Base-by-base conservation (phyloP, 495 filamentous ascomycete genomes). In the Neurospora discreta region DNA sequence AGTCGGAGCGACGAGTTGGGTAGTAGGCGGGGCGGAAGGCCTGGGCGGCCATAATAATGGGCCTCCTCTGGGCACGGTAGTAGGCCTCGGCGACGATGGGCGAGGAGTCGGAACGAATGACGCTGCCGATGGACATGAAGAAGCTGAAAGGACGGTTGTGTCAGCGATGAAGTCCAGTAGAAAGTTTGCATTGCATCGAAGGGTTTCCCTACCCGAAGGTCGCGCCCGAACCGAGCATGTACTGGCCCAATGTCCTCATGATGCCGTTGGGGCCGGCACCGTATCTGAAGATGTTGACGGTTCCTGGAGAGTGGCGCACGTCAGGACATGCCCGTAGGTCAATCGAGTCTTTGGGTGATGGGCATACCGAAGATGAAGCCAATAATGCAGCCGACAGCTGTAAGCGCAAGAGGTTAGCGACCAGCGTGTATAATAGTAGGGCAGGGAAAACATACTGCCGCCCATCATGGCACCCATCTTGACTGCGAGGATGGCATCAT, bases 391-490 rank as follows among this genome's bases (percentile, higher is more conserved):
- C 95, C 95, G 69, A 98, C 95, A 79, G 93, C 94, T 98, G 77
- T 20, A 68, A 33, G 7, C 5, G 40, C 10, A n/a, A 39, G n/a
- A 38, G 5, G 69, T 76, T 71, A 78, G 76, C 65, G 23, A n/a
- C 39, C n/a, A 39, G 7, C 0, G 18, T 46, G 16, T 5, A 13
- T 3, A 26, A 20, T 13, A 39, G n/a, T 13, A 38, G 40, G 9
- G 52, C 13, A 18, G 15, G 13, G 5, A 5, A 36, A 46, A 87
- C 93, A 71, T 91, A 97, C 95, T 94, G 71, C 93, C 92, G 72
- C 95, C 95, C 92, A 98, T 97, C 90, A 99, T 89, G 71, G 90
- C 93, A 72, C 95, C 95, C 93, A 98, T 96, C 85, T 96, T 98
- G 82, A 95, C 95, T 99, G 74, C 52, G 52, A 65, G 15, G 26